Base-by-base conservation (phyloP, 1,284 basidiomycete genomes). In the Microbotryum silenes-acaulis region DNA sequence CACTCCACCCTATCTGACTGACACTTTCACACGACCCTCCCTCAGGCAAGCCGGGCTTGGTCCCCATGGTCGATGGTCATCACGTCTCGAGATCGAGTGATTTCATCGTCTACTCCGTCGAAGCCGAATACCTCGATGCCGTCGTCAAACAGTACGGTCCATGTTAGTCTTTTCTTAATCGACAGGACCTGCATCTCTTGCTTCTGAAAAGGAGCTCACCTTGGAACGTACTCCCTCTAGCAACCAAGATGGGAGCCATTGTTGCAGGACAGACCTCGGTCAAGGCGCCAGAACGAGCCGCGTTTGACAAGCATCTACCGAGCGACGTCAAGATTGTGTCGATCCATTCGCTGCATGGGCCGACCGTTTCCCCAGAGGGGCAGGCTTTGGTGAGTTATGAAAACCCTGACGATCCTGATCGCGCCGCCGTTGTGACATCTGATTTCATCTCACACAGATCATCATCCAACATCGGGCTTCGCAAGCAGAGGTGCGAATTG, bases 191-290 rank as follows among this genome's bases (percentile, higher is more conserved):
- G 10, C 55, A 31, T 2, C 31, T 10, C 9, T 31, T 31, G 31
- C 46, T 48, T 23, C 47, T 31, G 31, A 20, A 37, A 51, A n/a
- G 50, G 23, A 31, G 44, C 27, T 25, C 16, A n/a, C 23, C 33
- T 51, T 20, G 9, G 27, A 16, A 18, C 31, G 14, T 27, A 16
- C 16, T 44, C 23, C 31, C 20, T 9, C 16, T 42, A 92, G 90
- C 92, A 12, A 96, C 92, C 5, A 97, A 97, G 77, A 77, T 93
- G 21, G 85, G 89, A 23, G 89, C 94, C 1, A 86, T 97, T 55
- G 93, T 98, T 8, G 85, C 91, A 1, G 94, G 91, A 0, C 94
- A 98, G 77, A 97, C 94, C 0, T 93, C 90, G 1, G 94, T 97
- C 61, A 98, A 98, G 75, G 89, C 91, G 0, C 96, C 96, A 0